Percentiles rank a stretch among this genome's conserved stretches.
phyloP scores from a whole-genome alignment of 305 asterid genomes.

The Solanum aculeatissimum region DNA sequence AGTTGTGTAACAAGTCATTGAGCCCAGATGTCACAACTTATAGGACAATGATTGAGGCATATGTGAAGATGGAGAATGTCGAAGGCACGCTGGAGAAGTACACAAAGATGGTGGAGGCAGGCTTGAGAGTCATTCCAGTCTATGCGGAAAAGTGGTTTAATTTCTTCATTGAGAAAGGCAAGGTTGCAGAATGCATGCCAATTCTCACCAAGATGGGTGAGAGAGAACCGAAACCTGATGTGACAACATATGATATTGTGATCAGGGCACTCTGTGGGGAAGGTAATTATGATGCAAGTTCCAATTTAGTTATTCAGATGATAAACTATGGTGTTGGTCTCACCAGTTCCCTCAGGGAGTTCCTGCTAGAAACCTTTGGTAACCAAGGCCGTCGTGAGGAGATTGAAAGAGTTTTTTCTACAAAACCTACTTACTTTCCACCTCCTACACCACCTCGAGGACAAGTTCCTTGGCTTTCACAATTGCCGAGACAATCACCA shows the following conservation, averaged over 20 bases:
- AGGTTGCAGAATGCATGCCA: constrained; percentile 44
- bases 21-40: constrained; percentile 72
- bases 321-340: constrained; percentile 40
- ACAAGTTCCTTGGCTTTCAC: not conserved
- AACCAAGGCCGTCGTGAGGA: constrained; percentile 41
- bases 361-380: constrained; percentile 44
- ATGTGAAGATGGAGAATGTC: constrained; percentile 40
- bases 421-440: constrained; percentile 8
- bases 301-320: constrained; percentile 46
- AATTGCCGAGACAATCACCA: not conserved
- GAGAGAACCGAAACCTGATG: constrained; percentile 79
- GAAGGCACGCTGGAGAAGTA: constrained; percentile 58
- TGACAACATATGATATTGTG: constrained; percentile 57
- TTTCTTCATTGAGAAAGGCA: constrained; percentile 61
- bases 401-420: constrained; percentile 37
- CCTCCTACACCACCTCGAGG: constrained; percentile 10
- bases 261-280: constrained; percentile 52
- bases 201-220: constrained; percentile 60
- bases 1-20: constrained; percentile 48
- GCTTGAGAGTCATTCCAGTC: constrained; percentile 69
- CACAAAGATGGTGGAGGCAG: constrained; percentile 58
- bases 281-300: constrained; percentile 34
- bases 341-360: constrained; percentile 45
- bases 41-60: constrained; percentile 61
- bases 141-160: constrained; percentile 72